Conservation (phyloP, 768 basidiomycete species). For the Ramaria sp. region DNA sequence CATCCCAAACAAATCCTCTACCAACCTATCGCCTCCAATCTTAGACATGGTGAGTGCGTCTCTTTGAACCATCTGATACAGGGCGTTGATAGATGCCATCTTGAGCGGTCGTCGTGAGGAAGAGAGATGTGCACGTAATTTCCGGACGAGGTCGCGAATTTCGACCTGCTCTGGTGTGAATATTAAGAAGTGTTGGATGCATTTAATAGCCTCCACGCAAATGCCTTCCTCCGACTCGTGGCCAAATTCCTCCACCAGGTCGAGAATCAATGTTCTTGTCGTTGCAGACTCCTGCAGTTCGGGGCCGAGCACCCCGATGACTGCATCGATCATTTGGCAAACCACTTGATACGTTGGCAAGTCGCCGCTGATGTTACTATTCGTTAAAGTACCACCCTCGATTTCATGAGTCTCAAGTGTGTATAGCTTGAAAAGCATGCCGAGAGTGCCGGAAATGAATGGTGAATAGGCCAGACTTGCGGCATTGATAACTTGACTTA, state of each 20-base stretch:
- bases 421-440: constrained; percentile 85
- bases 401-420: constrained; percentile 84
- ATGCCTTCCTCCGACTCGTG: constrained; percentile 81
- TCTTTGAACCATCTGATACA: constrained; percentile 95
- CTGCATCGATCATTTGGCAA: constrained; percentile 86
- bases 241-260: constrained; percentile 78
- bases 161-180: constrained; percentile 82
- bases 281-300: constrained; percentile 84
- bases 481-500: constrained; percentile 80
- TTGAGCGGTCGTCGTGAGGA: constrained; percentile 80
- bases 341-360: constrained; percentile 86
- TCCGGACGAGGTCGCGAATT: constrained; percentile 67
- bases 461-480: constrained; percentile 88
- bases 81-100: constrained; percentile 87
- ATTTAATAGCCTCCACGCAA: constrained; percentile 88
- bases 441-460: constrained; percentile 79
- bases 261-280: constrained; percentile 71
- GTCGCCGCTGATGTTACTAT: constrained; percentile 82
- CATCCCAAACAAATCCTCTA: constrained; percentile 91
- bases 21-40: constrained; percentile 86
- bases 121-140: constrained; percentile 68
- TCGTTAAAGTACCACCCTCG: constrained; percentile 76
- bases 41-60: constrained; percentile 88
- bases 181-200: constrained; percentile 94
- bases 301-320: constrained; percentile 89